Evolutionary conservation across 2,329 filamentous ascomycete genomes (phyloP), one percentile per base, ranked within the genome.

Genomic region (Aspergillus brasiliensis): DNA sequence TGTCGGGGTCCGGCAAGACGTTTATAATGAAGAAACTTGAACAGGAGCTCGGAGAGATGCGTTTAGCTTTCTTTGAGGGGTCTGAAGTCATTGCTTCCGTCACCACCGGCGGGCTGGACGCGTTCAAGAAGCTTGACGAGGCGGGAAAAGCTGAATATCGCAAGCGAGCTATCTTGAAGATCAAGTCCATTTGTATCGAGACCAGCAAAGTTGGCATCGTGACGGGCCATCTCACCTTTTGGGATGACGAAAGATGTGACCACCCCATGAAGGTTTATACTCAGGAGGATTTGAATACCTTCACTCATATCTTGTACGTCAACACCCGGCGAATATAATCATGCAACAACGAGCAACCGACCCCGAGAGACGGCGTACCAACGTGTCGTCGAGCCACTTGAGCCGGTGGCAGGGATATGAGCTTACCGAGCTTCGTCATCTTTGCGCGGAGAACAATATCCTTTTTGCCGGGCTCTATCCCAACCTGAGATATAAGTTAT

Each of bases 221-320:
- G 3, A 72, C 82, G 4, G 84, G 84, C 0, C 84, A 88, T 67
- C 82, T 77, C 67, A 83, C 82, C 74, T 83, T 88, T 63, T 86
- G 83, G 82, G 3, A 61, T 0, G 76, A 82, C 10, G 25, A 57
- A 47, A 31, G 28, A 11, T 13, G 28, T 31, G 28, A 31, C 28
- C 28, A 11, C 3, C 28, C 28, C 28, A 31, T 31, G 28, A 31
- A 31, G 10, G 28, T 11, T 11, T 3, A 5, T 11, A 19, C 8
- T 5, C 47, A 69, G 23, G 37, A 58, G 4, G 85, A 88, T 58
- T 51, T 80, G 3, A 46, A 74, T 0, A 77, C 70, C 0, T 88
- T 80, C 67, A 86, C 84, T 0, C 84, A 88, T 63, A 83, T 89
- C 13, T 46, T 89, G 11, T 88, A 88, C 65, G 66, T 88, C 27